Base-by-base conservation (phyloP, 768 basidiomycete species). In the Glaciozyma antarctica region DNA sequence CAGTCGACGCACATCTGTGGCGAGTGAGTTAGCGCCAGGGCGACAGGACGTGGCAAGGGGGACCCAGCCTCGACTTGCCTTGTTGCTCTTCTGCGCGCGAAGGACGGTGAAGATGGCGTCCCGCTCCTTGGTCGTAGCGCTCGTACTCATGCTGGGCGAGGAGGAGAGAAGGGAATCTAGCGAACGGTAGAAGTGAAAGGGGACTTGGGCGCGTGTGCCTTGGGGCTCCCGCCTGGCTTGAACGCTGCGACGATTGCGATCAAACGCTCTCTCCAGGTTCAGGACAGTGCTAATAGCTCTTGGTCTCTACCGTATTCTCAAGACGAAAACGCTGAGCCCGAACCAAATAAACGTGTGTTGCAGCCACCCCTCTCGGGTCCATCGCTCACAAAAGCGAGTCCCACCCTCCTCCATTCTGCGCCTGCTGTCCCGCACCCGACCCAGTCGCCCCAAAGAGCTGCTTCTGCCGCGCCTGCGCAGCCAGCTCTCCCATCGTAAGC, bases 1-100 rank as follows among this genome's bases (percentile, higher is more conserved):
- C 94, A 97, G 77, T 98, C 94, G 73, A 95, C 95, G 78, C 94
- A 98, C 75, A 82, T 80, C 88, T 90, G 75, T 3, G 12, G 57
- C n/a, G 45, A 28, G 53, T 34, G 53, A 32, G 30, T 21, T 19
- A 28, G 15, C 57, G 21, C 41, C 19, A 34, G 30, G 21, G 8
- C 53, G 53, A 9, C 16, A 16, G 21, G 47, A 48, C 47, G 47
- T 24, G 47, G 47, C 21, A 48, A 16, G 8, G 47, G 19, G 16
- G 47, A 12, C 9, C n/a, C 38, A 44, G 22, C n/a, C 19, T 22
- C n/a, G 5, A 43, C 57, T 44, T 43, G 86, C 89, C 80, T 87
- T 90, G 79, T 97, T 97, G 12, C 84, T 89, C 74, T 93, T 93
- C 71, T 94, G 89, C 4, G 83, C 77, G 73, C 84, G 87, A 44